phyloP scores from a whole-genome alignment of 257 asterid genomes.

The Perilla frutescens region DNA sequence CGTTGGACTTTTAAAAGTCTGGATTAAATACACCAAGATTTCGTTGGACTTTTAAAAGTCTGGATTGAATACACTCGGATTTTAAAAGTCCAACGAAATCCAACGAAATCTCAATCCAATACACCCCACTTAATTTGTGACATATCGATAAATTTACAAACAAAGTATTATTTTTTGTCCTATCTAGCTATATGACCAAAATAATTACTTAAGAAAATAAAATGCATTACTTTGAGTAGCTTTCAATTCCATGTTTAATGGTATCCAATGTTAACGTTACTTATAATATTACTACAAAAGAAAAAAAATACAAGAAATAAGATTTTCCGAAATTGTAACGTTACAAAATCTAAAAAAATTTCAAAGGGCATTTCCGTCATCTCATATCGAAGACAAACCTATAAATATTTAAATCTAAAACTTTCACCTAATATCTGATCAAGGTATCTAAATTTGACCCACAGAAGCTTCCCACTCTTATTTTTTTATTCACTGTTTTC shows the following conservation, averaged over 20 bases:
- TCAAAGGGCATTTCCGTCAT: constrained; percentile 44
- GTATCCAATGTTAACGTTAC: constrained; percentile 44
- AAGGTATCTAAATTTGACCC: constrained; percentile 47
- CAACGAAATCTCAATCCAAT: no score
- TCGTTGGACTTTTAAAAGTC: no score
- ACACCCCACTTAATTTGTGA: no score
- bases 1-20: no score
- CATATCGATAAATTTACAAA: no score
- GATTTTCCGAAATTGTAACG: constrained; percentile 20
- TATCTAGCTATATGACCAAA: not conserved
- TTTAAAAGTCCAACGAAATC: no score
- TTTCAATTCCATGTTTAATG: not conserved
- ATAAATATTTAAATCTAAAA: constrained; percentile 31
- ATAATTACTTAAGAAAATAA: not conserved
- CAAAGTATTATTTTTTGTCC: no score
- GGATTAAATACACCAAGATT: no score
- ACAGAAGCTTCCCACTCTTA: constrained; percentile 53
- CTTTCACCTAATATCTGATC: constrained; percentile 61
- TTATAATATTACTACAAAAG: constrained; percentile 18
- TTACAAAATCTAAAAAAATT: not conserved
- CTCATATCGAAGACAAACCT: constrained; percentile 30
- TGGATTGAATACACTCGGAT: no score
- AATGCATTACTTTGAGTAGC: constrained; percentile 1
- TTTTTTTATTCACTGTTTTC: constrained; percentile 28
- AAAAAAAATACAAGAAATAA: not conserved